A percentile compares a stretch with the other conserved stretches of the same genome.
Evolutionary conservation across 164 flowering plant species (phyloP).

Genomic region (Malania oleifera): DNA sequence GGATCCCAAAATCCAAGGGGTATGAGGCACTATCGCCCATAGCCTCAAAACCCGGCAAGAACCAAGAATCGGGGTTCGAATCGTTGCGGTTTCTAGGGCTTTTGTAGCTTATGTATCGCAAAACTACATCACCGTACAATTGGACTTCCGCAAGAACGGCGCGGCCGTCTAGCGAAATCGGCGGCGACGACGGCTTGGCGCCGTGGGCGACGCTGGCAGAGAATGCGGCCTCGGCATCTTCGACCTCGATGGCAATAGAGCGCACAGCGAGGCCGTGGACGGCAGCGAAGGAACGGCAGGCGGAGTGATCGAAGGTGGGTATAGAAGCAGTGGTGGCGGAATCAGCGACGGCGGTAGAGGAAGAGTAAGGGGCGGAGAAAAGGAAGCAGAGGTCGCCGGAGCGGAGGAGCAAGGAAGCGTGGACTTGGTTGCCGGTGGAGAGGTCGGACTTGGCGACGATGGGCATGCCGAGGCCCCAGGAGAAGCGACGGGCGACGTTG

Average conservation of each 20-base stretch:
- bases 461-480: constrained; percentile 81
- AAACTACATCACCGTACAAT: constrained; percentile 68
- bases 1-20: constrained; percentile 56
- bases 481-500: constrained; percentile 61
- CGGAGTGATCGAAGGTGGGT: constrained; percentile 46
- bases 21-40: constrained; percentile 23
- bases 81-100: neutral
- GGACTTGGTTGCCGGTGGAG: constrained; percentile 68
- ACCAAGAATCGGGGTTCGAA: constrained; percentile 13
- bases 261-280: constrained; percentile 76
- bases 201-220: constrained; percentile 42
- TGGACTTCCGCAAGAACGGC: constrained; percentile 40
- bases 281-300: constrained; percentile 39
- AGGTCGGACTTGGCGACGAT: constrained; percentile 69
- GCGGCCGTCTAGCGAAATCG: constrained; percentile 21
- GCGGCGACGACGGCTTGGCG: constrained; percentile 40
- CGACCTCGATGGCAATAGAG: constrained; percentile 62
- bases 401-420: constrained; percentile 72
- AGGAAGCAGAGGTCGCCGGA: constrained; percentile 60
- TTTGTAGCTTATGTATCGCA: constrained; percentile 52
- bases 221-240: constrained; percentile 50
- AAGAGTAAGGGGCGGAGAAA: constrained; percentile 84
- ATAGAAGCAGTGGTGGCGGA: constrained; percentile 36
- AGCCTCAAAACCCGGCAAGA: constrained; percentile 60
- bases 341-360: constrained; percentile 34